Percentiles rank a stretch among this genome's conserved stretches.
Evolutionary conservation across 2,329 filamentous ascomycete species (phyloP).

Genomic region (Pleoardoris graminearum): DNA sequence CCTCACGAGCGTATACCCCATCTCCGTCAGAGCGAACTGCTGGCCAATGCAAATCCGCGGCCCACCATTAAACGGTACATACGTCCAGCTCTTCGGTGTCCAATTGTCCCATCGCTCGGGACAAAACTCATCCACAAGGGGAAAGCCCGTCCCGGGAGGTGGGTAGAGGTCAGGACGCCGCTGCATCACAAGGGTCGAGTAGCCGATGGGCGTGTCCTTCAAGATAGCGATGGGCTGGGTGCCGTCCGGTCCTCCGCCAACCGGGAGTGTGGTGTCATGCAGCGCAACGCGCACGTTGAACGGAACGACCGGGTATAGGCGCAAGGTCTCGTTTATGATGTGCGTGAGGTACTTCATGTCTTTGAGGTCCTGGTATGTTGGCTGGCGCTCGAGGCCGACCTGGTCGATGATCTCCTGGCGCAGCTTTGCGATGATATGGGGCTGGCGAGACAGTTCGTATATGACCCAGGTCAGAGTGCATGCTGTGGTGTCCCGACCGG

Average conservation of each 20-base stretch:
- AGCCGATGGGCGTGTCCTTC: constrained; percentile 51
- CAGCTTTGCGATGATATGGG: constrained; percentile 67
- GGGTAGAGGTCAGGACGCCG: constrained; percentile 56
- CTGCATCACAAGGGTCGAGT: constrained; percentile 55
- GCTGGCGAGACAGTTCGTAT: constrained; percentile 77
- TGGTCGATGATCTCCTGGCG: constrained; percentile 70
- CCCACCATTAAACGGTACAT: constrained; percentile 54
- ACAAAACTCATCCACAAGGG: constrained; percentile 47
- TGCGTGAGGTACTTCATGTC: constrained; percentile 73
- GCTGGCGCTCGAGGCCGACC: constrained; percentile 64
- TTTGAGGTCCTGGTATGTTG: constrained; percentile 80
- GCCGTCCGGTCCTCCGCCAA: constrained; percentile 53
- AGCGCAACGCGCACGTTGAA: constrained; percentile 55
- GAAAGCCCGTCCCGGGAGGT: constrained; percentile 42
- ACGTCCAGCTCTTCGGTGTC: constrained; percentile 56
- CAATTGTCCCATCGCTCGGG: constrained; percentile 57
- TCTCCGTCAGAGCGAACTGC: constrained; percentile 56
- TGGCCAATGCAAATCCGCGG: constrained; percentile 57
- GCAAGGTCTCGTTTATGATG: constrained; percentile 45
- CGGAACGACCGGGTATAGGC: constrained; percentile 55
- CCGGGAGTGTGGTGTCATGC: constrained; percentile 53
- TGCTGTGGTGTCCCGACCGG: constrained; percentile 86
- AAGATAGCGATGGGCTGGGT: constrained; percentile 50
- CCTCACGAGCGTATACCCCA: constrained; percentile 54
- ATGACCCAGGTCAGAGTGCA: constrained; percentile 78